Conservation (phyloP, 164 flowering plant species). For the Warburgia ugandensis region DNA sequence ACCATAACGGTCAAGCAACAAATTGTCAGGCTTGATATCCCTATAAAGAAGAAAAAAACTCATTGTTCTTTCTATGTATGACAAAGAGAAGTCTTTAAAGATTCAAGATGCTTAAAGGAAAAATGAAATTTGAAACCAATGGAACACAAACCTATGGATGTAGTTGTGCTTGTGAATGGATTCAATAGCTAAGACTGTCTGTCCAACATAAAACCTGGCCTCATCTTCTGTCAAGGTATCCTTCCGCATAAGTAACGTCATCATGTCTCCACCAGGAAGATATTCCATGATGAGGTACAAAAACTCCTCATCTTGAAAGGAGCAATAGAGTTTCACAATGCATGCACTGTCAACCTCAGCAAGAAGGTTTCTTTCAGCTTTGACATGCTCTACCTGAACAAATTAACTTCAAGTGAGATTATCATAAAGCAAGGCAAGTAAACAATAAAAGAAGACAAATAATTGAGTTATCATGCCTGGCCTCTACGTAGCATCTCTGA, state of each 20-base stretch:
- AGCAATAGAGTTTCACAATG: conserved; percentile 40
- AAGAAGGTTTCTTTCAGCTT: conserved; percentile 41
- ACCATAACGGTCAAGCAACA: conserved; percentile 31
- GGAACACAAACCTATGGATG: conserved; percentile 31
- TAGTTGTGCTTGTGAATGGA: conserved; percentile 47
- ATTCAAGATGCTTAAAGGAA: too few relatives aligned
- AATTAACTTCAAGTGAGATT: too few relatives aligned
- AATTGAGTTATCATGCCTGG: too few relatives aligned
- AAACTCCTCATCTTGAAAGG: conserved; percentile 42
- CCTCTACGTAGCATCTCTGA: conserved; percentile 33
- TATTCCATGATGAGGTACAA: conserved; percentile 41
- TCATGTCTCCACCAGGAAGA: conserved; percentile 50
- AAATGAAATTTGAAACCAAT: neutral
- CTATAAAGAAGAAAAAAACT: conserved; percentile 3
- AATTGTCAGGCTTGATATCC: conserved; percentile 40
- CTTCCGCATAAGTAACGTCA: conserved; percentile 43
- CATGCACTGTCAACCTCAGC: conserved; percentile 44
- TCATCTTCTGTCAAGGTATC: conserved; percentile 41
- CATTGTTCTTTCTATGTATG: too few relatives aligned
- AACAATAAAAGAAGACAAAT: too few relatives aligned
- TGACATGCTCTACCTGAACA: conserved; percentile 48
- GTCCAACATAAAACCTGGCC: conserved; percentile 38
- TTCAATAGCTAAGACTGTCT: conserved; percentile 41
- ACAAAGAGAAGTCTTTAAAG: too few relatives aligned
- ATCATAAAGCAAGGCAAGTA: too few relatives aligned